These are phyloP conservation scores for Trichoderma cornu-damae DNA, from an alignment of 2,329 filamentous ascomycete species.

Conservation along the genomic window DNA sequence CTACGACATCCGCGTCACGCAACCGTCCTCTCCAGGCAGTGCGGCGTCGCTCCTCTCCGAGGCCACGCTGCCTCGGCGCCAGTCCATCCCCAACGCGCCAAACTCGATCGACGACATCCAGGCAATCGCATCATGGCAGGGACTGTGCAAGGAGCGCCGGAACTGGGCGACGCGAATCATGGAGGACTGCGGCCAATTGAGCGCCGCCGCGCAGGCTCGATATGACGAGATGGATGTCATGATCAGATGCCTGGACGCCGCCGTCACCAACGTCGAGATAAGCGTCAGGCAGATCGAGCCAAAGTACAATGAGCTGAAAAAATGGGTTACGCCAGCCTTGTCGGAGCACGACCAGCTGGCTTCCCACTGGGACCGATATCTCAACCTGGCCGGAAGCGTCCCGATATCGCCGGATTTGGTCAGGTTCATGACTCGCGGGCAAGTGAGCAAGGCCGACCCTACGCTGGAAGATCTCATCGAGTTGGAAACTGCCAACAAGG, in stretches of 20 bases:
- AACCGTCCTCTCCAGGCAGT: conserved; percentile 46
- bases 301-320: conserved; percentile 64
- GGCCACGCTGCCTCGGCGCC: conserved; percentile 49
- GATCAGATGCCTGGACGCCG: conserved; percentile 73
- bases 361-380: conserved; percentile 62
- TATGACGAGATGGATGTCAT: conserved; percentile 72
- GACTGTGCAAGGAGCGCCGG: conserved; percentile 73
- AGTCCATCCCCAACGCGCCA: conserved; percentile 62
- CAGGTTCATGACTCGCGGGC: conserved; percentile 53
- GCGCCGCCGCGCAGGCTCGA: conserved; percentile 56
- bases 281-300: conserved; percentile 67
- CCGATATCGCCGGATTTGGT: conserved; percentile 63
- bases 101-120: conserved; percentile 76
- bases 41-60: conserved; percentile 44
- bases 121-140: conserved; percentile 81
- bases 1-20: conserved; percentile 76
- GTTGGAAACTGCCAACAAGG: conserved; percentile 63
- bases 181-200: conserved; percentile 63
- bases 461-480: conserved; percentile 75
- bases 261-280: conserved; percentile 75
- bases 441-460: conserved; percentile 43
- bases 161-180: conserved; percentile 71
- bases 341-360: conserved; percentile 62
- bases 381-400: conserved; percentile 59
- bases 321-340: conserved; percentile 63